A percentile compares a stretch with the other conserved stretches of the same genome.
phyloP scores from a whole-genome alignment of 495 filamentous ascomycete genomes.

The Lasiosphaeriaceae sp. region DNA sequence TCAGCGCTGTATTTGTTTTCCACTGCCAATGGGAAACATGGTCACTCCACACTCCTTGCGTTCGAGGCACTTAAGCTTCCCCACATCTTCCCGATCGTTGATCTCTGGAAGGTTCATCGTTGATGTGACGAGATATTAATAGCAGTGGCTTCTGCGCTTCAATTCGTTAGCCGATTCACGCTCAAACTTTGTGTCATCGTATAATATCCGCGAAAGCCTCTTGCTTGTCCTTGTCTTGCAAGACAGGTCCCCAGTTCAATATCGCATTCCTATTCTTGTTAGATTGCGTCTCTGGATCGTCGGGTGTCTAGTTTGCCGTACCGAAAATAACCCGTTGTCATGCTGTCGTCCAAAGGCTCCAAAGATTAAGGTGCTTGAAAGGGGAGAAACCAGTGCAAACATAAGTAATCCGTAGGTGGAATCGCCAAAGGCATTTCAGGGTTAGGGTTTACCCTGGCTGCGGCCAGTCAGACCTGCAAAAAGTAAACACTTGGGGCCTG shows the following conservation, averaged over 20 bases:
- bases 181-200: not conserved
- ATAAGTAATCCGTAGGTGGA: no score
- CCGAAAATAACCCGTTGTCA: not conserved
- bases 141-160: conserved; percentile 7
- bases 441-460: no score
- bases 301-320: not conserved
- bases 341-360: not conserved
- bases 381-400: no score
- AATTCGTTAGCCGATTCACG: conserved; percentile 3
- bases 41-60: not conserved
- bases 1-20: no score
- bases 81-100: conserved; percentile 3
- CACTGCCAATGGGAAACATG: not conserved
- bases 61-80: not conserved
- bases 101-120: not conserved
- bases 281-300: not conserved
- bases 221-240: no score
- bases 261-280: not conserved
- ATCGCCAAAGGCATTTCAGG: no score
- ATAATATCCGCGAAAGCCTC: not conserved
- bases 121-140: conserved; percentile 18
- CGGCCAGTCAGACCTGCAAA: no score
- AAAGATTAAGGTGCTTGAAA: no score
- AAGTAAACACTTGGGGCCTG: no score
- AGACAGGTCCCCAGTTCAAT: no score